Evolutionary conservation across 495 filamentous ascomycete species (phyloP).

Genomic region (Pyrenula aspistea): DNA sequence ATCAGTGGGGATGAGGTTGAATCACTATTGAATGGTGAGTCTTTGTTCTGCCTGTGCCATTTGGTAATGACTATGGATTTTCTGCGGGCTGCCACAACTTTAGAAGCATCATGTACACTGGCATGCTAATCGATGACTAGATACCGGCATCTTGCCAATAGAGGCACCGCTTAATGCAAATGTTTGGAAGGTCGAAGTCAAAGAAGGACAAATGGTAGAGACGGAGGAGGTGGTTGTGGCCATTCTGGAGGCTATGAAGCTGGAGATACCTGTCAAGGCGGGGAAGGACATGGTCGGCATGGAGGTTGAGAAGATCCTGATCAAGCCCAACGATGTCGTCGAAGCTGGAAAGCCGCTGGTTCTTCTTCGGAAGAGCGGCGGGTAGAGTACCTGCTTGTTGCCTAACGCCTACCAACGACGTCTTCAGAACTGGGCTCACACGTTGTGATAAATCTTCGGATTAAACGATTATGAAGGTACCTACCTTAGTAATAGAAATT

Average conservation of each 20-base stretch:
- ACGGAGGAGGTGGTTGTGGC: conserved; percentile 20
- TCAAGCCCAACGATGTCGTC: conserved; percentile 28
- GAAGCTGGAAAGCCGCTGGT: conserved; percentile 24
- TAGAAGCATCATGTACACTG: not conserved
- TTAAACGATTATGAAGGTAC: too few relatives aligned
- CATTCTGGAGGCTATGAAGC: conserved; percentile 45
- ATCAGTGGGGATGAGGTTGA: conserved; percentile 28
- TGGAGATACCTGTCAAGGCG: conserved; percentile 33
- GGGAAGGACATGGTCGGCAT: conserved; percentile 12
- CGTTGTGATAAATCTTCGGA: too few relatives aligned
- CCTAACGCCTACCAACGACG: too few relatives aligned
- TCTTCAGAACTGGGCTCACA: too few relatives aligned
- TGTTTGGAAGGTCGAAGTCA: conserved; percentile 43
- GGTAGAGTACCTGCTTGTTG: too few relatives aligned
- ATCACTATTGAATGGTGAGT: conserved; percentile 25
- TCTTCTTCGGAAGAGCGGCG: conserved; percentile 11
- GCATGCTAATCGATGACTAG: conserved; percentile 7
- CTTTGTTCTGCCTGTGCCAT: not conserved
- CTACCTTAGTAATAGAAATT: too few relatives aligned
- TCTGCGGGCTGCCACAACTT: too few relatives aligned
- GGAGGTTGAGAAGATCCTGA: conserved; percentile 26
- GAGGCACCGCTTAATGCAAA: conserved; percentile 39
- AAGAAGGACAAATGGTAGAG: conserved; percentile 24
- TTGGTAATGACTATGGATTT: not conserved
- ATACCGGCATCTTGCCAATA: conserved; percentile 30